Base-by-base conservation (phyloP, 129 eudicot species). In the Arctium lappa region DNA sequence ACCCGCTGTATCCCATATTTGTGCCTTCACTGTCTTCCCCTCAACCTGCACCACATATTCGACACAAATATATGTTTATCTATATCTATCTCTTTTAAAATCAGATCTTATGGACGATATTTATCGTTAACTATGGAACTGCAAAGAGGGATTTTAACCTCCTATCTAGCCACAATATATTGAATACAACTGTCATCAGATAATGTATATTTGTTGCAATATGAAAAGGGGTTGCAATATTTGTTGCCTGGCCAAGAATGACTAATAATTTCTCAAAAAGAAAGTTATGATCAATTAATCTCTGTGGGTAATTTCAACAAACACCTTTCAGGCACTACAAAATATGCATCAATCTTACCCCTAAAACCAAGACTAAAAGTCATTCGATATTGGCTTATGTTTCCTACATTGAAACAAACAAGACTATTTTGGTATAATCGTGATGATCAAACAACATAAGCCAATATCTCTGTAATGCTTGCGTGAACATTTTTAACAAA, bases 1-100 rank as follows among this genome's bases (percentile, higher is more conserved):
- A 44, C 97, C 97, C 0, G 97, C 97, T 2, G 94, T 92, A 91
- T 92, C 97, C 97, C 97, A 92, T 87, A 92, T 92, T 80, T 92
- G 97, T 40, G 97, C 97, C 79, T 90, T 92, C 69, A 90, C 94
- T 11, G 92, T 88, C 84, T 92, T 92, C 44, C 97, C 97, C 72
- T 92, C 97, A 34, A 92, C 94, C 97, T 92, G 88, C 78, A 83
- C 15, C 73, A 46, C 6, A 36, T 48, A 22, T 22, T 22, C 27
- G 27, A 13, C 13, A 56, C 12, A n/a, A 4, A 56, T 56, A 16
- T 53, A n/a, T 53, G n/a, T 56, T 15, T 50, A 15, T 50, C 15
- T 10, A 48, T 11, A 48, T 50, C 1, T 50, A 56, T 60, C 22
- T 1, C 68, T 60, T 60, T 60, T 5, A 60, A 60, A 60, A 60